phyloP scores from a whole-genome alignment of 2,329 filamentous ascomycete species.

The Cordyceps fumosorosea region DNA sequence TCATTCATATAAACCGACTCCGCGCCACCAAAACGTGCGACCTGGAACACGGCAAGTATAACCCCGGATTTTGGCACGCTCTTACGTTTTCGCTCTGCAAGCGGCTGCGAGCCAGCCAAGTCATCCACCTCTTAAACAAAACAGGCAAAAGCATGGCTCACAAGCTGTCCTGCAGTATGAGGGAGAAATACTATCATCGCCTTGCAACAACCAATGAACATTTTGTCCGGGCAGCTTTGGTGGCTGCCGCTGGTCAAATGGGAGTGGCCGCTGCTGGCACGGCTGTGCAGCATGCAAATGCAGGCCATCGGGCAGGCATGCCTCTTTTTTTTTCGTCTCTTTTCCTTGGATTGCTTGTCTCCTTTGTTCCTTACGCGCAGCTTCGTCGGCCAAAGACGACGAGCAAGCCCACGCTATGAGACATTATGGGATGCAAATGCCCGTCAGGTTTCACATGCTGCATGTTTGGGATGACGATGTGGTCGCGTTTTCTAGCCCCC shows the following conservation, averaged over 20 bases:
- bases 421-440: neutral
- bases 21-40: neutral
- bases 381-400: neutral
- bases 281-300: conserved; percentile 3
- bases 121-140: neutral
- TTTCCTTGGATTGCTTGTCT: neutral
- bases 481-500: neutral
- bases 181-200: neutral
- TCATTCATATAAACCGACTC: neutral
- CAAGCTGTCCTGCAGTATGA: neutral
- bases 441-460: neutral
- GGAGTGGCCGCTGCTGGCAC: neutral
- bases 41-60: neutral
- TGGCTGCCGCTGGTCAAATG: neutral
- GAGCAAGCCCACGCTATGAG: neutral
- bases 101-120: neutral
- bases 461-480: conserved; percentile 2
- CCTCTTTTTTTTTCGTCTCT: neutral
- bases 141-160: neutral
- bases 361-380: neutral
- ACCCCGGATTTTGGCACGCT: neutral
- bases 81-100: neutral
- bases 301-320: neutral
- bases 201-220: neutral
- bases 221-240: neutral